Base-by-base conservation (phyloP, 1,139 yeast species). In the Kurtzmaniella quercitrusa region DNA sequence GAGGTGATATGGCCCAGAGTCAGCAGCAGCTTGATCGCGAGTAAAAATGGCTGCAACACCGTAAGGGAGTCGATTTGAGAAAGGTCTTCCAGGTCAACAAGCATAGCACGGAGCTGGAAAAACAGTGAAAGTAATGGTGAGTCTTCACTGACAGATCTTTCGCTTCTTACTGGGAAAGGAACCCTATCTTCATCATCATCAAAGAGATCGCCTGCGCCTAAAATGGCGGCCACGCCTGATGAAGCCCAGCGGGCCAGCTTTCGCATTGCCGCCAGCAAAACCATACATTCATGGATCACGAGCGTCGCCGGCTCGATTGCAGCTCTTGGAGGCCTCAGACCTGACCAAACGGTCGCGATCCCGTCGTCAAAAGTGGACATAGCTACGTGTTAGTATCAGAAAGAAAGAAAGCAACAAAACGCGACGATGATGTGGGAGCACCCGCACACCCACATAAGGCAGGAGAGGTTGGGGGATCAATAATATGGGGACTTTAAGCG, bases 1-100 rank as follows among this genome's bases (percentile, higher is more conserved):
- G 88, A 76, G 0, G 98, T 94, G 45, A 93, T 85, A 49, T 80
- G 74, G 3, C 97, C 97, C 0, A 96, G 82, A 2, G 95, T 88
- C 16, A 87, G 72, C 30, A 94, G 84, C 6, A 95, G 84, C 55
- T 88, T 84, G 45, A 94, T 82, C n/a, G 89, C 86, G 48, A 89
- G 71, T 39, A 93, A 69, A 55, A 91, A 93, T 1, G 98, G 98
- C 55, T 84, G 93, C 41, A 91, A 64, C 22, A 93, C 67, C 2
- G 93, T 84, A 48, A 84, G 67, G 22, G 89, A 76, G 55, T 88
- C 95, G 39, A 88, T 73, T 1, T 74, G 75, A 22, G 70, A 61
- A 38, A 88, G 60, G 44, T 74, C 71, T 20, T 69, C 58, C 3
- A 80, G 68, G 38, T 78, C 86, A 32, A 81, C 74, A 47, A 89